Evolutionary conservation across 2,329 filamentous ascomycete genomes (phyloP).

Genomic region (Diaporthe vaccinii): DNA sequence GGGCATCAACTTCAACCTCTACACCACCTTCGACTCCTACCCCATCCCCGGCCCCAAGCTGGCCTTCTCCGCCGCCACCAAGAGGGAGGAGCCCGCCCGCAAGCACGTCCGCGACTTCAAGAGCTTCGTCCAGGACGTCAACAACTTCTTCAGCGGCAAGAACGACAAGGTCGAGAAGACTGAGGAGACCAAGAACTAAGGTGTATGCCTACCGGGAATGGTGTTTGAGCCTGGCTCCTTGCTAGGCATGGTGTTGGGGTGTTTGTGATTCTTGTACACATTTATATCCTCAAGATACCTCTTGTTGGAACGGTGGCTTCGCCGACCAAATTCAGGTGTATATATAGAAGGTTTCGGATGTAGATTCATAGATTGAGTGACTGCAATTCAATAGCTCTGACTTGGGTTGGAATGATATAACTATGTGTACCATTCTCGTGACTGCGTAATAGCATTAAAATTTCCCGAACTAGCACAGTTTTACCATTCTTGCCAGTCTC

Average conservation of each 20-base stretch:
- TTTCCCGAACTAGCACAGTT: no score
- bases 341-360: slow-evolving; percentile 18
- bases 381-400: slow-evolving; percentile 14
- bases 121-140: slow-evolving; percentile 32
- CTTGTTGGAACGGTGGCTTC: slow-evolving; percentile 18
- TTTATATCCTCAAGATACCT: background rate
- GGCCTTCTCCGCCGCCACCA: slow-evolving; percentile 41
- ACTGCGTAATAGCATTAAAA: background rate
- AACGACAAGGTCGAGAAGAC: background rate
- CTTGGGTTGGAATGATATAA: background rate
- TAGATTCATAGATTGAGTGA: slow-evolving; percentile 2
- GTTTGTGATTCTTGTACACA: slow-evolving; percentile 23
- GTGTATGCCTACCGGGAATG: background rate
- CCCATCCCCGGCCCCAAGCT: slow-evolving; percentile 47
- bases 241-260: background rate
- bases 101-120: slow-evolving; percentile 23
- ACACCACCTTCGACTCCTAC: slow-evolving; percentile 43
- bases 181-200: slow-evolving; percentile 15
- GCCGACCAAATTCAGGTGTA: slow-evolving; percentile 27
- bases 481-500: background rate
- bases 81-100: slow-evolving; percentile 22
- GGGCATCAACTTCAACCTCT: slow-evolving; percentile 48
- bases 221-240: background rate
- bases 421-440: background rate
- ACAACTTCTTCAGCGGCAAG: slow-evolving; percentile 31